Evolutionary conservation across 2,329 filamentous ascomycete genomes (phyloP), one percentile per base, ranked within the genome.

Genomic region (Zymoseptoria crescenta): DNA sequence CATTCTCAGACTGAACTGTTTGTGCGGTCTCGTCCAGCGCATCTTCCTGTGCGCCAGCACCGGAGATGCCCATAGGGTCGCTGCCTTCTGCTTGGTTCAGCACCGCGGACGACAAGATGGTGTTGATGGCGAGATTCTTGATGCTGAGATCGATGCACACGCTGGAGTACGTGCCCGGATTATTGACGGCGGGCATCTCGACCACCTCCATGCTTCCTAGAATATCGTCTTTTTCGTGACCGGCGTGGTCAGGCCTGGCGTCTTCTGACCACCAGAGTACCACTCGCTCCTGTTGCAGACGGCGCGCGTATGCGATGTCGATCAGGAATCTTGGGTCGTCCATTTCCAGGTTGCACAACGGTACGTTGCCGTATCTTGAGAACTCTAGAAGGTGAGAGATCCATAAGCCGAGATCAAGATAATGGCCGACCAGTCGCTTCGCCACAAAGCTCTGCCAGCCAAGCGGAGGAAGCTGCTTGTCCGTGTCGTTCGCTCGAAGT

Each of bases 91-190:
- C 85, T 65, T 97, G 94, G 68, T 96, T 97, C 79, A 99, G 92
- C 8, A 99, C 83, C 0, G 94, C 96, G 0, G 93, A 96, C 0
- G 94, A 96, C 19, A 99, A 80, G 53, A 99, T 95, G 0, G 95
- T 99, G 76, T 99, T 99, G 76, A 99, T 97, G 4, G 91, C 88
- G 13, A 99, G 81, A 69, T 99, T 99, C 52, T 92, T 89, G 54
- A 99, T 85, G 62, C 95, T 91, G 13, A 99, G 76, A 67, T 99
- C 94, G 62, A 99, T 94, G 71, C 94, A 99, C 2, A 99, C 94
- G 0, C 93, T 96, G 1, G 92, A 88, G 73, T 96, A 99, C 0
- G 93, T 95, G 49, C 92, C 93, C 0, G 93, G 89, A 55, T 91
- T 93, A 72, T 99, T 99, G 72, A 96, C 84, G 13, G 87, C 87